Evolutionary conservation across 352 stramenopile genomes (phyloP).

Genomic region (Phytophthora niederhauseri): DNA sequence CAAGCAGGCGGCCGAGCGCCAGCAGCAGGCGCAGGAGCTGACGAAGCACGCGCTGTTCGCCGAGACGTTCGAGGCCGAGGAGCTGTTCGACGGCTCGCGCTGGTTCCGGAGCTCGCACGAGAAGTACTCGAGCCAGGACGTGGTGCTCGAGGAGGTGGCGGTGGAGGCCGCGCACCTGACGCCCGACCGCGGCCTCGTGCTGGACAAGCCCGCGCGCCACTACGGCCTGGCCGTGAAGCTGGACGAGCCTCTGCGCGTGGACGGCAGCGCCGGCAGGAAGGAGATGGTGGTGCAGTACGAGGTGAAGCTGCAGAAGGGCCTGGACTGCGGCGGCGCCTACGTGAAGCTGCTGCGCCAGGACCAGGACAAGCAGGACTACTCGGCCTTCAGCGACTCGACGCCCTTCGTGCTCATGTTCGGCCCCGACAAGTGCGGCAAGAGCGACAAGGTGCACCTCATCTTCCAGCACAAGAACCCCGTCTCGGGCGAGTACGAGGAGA

Average conservation of each 20-base stretch:
- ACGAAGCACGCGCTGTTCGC: conserved; percentile 64
- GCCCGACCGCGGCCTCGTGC: conserved; percentile 73
- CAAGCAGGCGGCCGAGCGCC: conserved; percentile 20
- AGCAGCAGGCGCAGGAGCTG: conserved; percentile 59
- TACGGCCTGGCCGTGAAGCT: conserved; percentile 84
- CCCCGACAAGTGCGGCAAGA: conserved; percentile 94
- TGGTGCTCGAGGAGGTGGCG: conserved; percentile 69
- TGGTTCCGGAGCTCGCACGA: conserved; percentile 88
- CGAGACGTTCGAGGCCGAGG: conserved; percentile 77
- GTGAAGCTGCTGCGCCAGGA: conserved; percentile 92
- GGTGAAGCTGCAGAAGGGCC: conserved; percentile 91
- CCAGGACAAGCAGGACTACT: conserved; percentile 49
- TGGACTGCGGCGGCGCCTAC: conserved; percentile 94
- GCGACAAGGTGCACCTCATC: conserved; percentile 96
- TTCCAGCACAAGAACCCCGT: conserved; percentile 95
- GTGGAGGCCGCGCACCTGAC: conserved; percentile 56
- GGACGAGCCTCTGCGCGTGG: conserved; percentile 63
- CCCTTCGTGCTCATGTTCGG: conserved; percentile 97
- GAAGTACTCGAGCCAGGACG: conserved; percentile 81
- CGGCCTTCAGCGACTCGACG: conserved; percentile 80
- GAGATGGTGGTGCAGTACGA: conserved; percentile 96
- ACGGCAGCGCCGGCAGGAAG: conserved; percentile 71
- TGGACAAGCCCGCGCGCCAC: conserved; percentile 74
- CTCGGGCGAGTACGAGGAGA: conserved; percentile 93
- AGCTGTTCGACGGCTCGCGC: conserved; percentile 63